phyloP scores from a whole-genome alignment of 2,329 filamentous ascomycete genomes.

The Neonectria punicea region DNA sequence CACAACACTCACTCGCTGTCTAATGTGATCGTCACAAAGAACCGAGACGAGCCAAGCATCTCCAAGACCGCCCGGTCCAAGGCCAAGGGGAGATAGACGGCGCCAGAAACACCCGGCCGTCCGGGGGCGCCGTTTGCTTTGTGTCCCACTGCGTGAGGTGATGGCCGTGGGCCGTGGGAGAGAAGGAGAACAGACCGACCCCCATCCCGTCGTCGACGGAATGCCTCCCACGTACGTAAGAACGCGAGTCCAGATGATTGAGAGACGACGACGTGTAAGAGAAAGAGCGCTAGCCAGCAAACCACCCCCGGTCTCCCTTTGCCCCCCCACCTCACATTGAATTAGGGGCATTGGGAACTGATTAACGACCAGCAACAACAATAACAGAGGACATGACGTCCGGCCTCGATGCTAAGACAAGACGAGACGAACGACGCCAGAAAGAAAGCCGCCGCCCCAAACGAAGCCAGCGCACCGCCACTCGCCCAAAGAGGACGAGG shows the following conservation, averaged over 20 bases:
- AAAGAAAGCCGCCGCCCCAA: slow-evolving; percentile 1
- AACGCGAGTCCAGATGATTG: neutral
- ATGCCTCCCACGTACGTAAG: neutral
- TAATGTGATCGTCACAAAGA: neutral
- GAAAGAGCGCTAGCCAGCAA: neutral
- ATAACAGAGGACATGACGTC: neutral
- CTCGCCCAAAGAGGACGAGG: slow-evolving; percentile 12
- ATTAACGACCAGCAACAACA: neutral
- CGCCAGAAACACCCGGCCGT: neutral
- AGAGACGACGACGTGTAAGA: neutral
- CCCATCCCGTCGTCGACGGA: neutral
- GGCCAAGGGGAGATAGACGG: neutral
- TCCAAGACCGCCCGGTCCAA: neutral
- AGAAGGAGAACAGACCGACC: neutral
- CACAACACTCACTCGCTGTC: neutral
- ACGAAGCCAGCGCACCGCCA: slow-evolving; percentile 4
- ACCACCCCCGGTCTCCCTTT: neutral
- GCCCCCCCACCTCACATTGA: neutral
- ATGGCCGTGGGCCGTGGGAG: neutral
- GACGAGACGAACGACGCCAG: slow-evolving; percentile 6
- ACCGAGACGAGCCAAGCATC: neutral
- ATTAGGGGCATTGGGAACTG: neutral
- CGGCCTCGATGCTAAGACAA: slow-evolving; percentile 4
- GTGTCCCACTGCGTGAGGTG: neutral
- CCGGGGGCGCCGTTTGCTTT: neutral